Conservation (phyloP, 2,329 filamentous ascomycete genomes). For the Diplocarpon rosae region DNA sequence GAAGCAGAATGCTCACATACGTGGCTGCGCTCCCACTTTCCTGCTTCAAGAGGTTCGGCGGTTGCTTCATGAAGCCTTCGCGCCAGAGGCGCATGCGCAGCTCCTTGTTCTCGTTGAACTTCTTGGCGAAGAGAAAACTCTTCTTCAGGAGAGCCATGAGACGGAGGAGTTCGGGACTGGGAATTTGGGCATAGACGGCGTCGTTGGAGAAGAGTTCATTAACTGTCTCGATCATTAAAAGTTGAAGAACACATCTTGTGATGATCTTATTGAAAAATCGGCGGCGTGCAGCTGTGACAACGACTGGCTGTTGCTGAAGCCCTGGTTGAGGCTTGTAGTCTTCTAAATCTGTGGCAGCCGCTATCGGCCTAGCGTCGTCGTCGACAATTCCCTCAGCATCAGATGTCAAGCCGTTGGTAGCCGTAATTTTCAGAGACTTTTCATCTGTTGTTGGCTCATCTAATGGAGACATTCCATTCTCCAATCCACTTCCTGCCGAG, state of each 20-base stretch:
- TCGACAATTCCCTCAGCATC: conserved; percentile 24
- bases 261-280: conserved; percentile 99
- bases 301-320: conserved; percentile 76
- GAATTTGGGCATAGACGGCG: conserved; percentile 85
- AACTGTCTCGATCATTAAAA: conserved; percentile 99
- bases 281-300: conserved; percentile 83
- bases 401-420: conserved; percentile 32
- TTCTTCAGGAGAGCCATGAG: conserved; percentile 94
- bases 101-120: conserved; percentile 97
- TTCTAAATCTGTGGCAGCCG: conserved; percentile 37
- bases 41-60: conserved; percentile 93
- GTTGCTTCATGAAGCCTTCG: conserved; percentile 99
- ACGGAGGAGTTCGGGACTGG: conserved; percentile 75
- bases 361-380: conserved; percentile 23
- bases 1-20: conserved; percentile 89
- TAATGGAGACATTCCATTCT: conserved; percentile 35
- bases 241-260: conserved; percentile 90
- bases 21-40: conserved; percentile 87
- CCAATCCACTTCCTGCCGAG: conserved; percentile 42
- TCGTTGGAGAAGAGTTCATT: conserved; percentile 98
- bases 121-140: conserved; percentile 90
- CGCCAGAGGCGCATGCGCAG: conserved; percentile 88
- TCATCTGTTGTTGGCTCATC: conserved; percentile 29
- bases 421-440: conserved; percentile 52
- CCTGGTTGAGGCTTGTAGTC: conserved; percentile 73